These are phyloP conservation scores for Limonium bicolor DNA, from an alignment of 148 eudicot species.

Conservation along the genomic window DNA sequence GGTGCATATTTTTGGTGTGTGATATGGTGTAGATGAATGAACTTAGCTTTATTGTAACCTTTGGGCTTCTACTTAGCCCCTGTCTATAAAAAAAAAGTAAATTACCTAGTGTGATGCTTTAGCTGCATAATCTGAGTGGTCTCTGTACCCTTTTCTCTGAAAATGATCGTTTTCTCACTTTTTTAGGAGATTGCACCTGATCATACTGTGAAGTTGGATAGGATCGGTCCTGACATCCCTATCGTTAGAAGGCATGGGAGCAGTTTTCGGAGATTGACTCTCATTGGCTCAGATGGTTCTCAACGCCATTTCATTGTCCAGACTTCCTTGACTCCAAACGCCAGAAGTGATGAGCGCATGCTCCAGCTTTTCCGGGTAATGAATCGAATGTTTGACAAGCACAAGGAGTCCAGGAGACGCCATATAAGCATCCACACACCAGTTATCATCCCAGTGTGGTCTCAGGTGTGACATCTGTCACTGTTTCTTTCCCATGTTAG, in stretches of 20 bases:
- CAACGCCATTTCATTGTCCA: slow-evolving; percentile 97
- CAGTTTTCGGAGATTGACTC: slow-evolving; percentile 89
- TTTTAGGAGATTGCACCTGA: slow-evolving; percentile 88
- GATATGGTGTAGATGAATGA: too few relatives aligned
- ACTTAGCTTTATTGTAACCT: too few relatives aligned
- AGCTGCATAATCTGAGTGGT: not conserved
- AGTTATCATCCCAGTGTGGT: slow-evolving; percentile 95
- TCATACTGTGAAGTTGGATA: slow-evolving; percentile 92
- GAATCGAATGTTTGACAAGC: slow-evolving; percentile 96
- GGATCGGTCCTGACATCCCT: slow-evolving; percentile 94
- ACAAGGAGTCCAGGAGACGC: slow-evolving; percentile 95
- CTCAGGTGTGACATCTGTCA: slow-evolving; percentile 47
- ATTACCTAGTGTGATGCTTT: not conserved
- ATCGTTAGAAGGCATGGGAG: slow-evolving; percentile 97
- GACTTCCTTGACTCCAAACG: slow-evolving; percentile 88
- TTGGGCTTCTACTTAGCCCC: too few relatives aligned
- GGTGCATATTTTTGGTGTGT: too few relatives aligned
- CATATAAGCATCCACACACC: slow-evolving; percentile 93
- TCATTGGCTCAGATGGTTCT: slow-evolving; percentile 96
- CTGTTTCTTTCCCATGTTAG: not conserved
- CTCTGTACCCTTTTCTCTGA: not conserved
- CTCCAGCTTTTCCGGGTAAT: slow-evolving; percentile 96
- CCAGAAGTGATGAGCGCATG: slow-evolving; percentile 97
- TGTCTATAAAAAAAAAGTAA: not conserved
- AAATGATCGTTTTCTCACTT: not conserved